Base-by-base conservation (phyloP, 2,329 filamentous ascomycete genomes). In the Colletotrichum noveboracense region DNA sequence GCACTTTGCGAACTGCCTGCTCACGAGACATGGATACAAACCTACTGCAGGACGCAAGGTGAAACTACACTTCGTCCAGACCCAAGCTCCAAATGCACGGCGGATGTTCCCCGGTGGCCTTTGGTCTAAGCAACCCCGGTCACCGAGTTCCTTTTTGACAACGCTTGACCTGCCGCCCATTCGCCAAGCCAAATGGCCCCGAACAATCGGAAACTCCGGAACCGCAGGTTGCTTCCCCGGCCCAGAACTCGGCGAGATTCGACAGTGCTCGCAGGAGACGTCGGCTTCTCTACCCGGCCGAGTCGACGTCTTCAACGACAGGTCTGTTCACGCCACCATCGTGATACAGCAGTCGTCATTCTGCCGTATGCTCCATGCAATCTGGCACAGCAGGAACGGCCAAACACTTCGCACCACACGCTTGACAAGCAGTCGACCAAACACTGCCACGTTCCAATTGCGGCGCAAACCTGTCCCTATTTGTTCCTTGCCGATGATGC, bases 131-230 rank as follows among this genome's bases (percentile, higher is more conserved):
- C 56, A 66, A 74, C 28, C 74, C 70, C 36, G 43, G 74, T 66
- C 70, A 74, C 70, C 43, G 56, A 60, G 43, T 58, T 69, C 60
- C 28, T 64, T 73, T 69, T 68, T 64, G 66, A 68, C 21, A 38
- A 55, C 32, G 66, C 56, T 70, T 70, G 52, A 61, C n/a, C 52
- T 70, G 55, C 32, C 34, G 43, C 69, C 32, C 36, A 52, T 52
- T 52, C 26, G 73, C 73, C 73, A 64, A 75, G 74, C 34, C 58
- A 28, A 48, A 73, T 69, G 70, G 70, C 65, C 74, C 43, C 74
- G 74, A 76, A 69, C 74, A 55, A 26, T 73, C 74, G 64, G 74
- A 68, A 73, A 28, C 58, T 62, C 74, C 74, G 74, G 74, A 48
- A 69, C 58, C 70, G 34, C 24, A 64, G 18, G 18, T 58, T 43